Percentiles rank a stretch among this genome's conserved stretches.
These are phyloP conservation scores for Pittosporum tobira DNA, from an alignment of 129 eudicot species.

Conservation along the genomic window DNA sequence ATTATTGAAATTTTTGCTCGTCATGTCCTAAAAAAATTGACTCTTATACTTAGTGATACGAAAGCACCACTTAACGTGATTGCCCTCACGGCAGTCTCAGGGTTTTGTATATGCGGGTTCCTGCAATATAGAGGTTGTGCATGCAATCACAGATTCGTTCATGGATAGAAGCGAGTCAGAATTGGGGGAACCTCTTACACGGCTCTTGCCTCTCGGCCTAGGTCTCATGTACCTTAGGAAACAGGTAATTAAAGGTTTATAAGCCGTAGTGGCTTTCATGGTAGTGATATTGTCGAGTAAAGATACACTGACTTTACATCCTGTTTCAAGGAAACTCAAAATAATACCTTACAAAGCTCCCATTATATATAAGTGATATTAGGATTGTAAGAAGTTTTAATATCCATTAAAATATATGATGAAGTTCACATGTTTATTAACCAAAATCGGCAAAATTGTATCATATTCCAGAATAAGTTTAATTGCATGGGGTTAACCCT, in stretches of 20 bases:
- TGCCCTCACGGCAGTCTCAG: conserved; percentile 38
- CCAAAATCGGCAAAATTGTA: no score
- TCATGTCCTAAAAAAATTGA: conserved; percentile 30
- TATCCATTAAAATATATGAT: no score
- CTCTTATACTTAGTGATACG: conserved; percentile 28
- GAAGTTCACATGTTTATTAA: no score
- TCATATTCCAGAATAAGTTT: no score
- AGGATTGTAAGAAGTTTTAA: no score
- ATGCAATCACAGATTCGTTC: conserved; percentile 38
- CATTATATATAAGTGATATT: no score
- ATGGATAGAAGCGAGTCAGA: conserved; percentile 38
- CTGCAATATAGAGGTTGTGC: conserved; percentile 41
- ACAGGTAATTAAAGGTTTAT: conserved; percentile 24
- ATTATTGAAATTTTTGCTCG: no score
- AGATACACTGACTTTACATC: no score
- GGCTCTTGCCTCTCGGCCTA: conserved; percentile 44
- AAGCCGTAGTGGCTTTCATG: background rate
- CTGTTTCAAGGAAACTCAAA: no score
- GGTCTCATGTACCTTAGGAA: conserved; percentile 48
- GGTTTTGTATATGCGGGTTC: conserved; percentile 51
- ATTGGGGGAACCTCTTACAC: conserved; percentile 39
- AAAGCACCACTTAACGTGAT: conserved; percentile 41
- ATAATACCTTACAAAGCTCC: no score
- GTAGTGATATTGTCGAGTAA: no score
- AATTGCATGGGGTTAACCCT: no score